phyloP scores from a whole-genome alignment of 2,329 filamentous ascomycete genomes.

The Hypoxylon sp. region DNA sequence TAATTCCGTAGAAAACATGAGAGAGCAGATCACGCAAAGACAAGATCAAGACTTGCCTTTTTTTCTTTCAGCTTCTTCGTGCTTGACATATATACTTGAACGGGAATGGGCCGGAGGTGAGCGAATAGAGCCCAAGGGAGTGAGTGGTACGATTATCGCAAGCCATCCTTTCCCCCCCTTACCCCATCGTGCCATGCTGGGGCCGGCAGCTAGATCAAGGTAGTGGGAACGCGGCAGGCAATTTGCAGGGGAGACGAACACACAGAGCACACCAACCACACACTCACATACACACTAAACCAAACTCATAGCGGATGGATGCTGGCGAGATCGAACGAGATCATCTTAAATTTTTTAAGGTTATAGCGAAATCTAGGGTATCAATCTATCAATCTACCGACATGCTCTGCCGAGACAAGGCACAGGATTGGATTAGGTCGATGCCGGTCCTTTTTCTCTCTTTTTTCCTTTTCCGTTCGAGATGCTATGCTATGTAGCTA shows the following conservation, averaged over 20 bases:
- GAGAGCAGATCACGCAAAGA: too few relatives aligned
- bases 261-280: too few relatives aligned
- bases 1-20: neutral
- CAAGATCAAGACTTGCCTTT: too few relatives aligned
- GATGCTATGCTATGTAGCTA: too few relatives aligned
- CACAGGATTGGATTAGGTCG: conserved; percentile 8
- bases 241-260: too few relatives aligned
- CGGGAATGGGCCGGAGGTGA: conserved; percentile 22
- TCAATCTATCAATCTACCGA: conserved; percentile 33
- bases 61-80: too few relatives aligned
- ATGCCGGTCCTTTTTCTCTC: too few relatives aligned
- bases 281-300: too few relatives aligned
- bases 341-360: neutral
- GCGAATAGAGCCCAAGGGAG: conserved; percentile 7
- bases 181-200: conserved; percentile 25
- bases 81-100: too few relatives aligned
- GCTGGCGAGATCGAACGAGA: neutral
- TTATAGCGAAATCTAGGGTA: conserved; percentile 26
- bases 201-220: conserved; percentile 15
- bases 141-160: conserved; percentile 28
- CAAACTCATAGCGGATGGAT: too few relatives aligned
- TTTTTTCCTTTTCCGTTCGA: too few relatives aligned
- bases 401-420: conserved; percentile 26
- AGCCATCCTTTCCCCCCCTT: too few relatives aligned
- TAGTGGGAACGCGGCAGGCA: conserved; percentile 12